phyloP scores from a whole-genome alignment of 805 yeast species.

The Teunomyces aglyptinius region DNA sequence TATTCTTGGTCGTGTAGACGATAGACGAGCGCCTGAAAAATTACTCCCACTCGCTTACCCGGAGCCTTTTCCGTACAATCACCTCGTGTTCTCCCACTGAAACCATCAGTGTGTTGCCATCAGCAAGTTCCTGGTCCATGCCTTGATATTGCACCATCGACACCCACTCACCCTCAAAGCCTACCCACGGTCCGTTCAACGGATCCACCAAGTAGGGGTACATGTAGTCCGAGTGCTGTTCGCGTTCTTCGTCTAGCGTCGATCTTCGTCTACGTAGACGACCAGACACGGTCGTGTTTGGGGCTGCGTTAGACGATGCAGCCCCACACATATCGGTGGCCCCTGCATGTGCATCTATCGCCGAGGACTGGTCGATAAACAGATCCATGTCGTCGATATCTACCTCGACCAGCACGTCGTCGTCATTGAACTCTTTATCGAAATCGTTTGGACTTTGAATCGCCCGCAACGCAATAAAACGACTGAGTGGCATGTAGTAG shows the following conservation, averaged over 20 bases:
- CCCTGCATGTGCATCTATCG: conserved; percentile 1
- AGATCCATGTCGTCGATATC: conserved; percentile 13
- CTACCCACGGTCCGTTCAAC: conserved; percentile 56
- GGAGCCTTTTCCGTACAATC: conserved; percentile 24
- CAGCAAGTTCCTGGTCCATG: conserved; percentile 16
- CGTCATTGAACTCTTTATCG: conserved; percentile 44
- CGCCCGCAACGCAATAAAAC: conserved; percentile 59
- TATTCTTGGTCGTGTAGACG: neutral
- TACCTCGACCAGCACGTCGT: conserved; percentile 11
- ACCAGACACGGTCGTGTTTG: neutral
- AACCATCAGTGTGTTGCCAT: conserved; percentile 17
- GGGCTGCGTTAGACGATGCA: no score
- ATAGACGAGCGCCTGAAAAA: neutral
- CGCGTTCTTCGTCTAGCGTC: conserved; percentile 58
- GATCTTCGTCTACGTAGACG: conserved; percentile 39
- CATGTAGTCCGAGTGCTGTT: conserved; percentile 47
- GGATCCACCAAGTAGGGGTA: conserved; percentile 48
- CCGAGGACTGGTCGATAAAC: conserved; percentile 21
- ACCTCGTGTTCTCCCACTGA: conserved; percentile 19
- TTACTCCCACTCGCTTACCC: conserved; percentile 40
- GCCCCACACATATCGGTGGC: no score
- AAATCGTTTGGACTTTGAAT: conserved; percentile 44
- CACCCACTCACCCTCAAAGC: conserved; percentile 52
- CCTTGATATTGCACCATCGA: conserved; percentile 35
- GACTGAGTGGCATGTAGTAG: conserved; percentile 52